These are phyloP conservation scores for Stenocarpella maydis DNA, from an alignment of 2,329 filamentous ascomycete genomes.

Conservation along the genomic window DNA sequence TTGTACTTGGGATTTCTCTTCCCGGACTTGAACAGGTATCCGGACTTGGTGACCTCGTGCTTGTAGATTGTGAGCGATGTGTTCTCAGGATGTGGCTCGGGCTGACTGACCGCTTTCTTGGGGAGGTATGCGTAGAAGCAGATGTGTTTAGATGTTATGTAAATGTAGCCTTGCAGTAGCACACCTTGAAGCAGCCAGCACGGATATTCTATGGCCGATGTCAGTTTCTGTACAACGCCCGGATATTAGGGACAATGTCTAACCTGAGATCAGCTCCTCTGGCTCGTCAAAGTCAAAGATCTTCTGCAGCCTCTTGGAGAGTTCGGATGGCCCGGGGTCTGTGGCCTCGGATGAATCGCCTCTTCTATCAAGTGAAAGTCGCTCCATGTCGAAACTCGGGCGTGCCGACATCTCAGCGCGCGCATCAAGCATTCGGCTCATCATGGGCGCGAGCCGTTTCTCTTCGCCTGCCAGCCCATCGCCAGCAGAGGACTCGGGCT, in stretches of 20 bases:
- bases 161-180: conserved; percentile 92
- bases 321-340: conserved; percentile 58
- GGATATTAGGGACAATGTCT: neutral
- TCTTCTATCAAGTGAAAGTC: conserved; percentile 51
- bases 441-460: conserved; percentile 70
- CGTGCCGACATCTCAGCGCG: conserved; percentile 68
- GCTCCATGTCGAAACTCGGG: conserved; percentile 65
- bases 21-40: conserved; percentile 87
- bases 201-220: conserved; percentile 73
- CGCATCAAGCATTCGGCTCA: conserved; percentile 81
- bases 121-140: conserved; percentile 98
- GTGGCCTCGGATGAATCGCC: conserved; percentile 43
- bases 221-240: conserved; percentile 33
- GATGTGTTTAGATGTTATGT: conserved; percentile 90
- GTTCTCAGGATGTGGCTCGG: conserved; percentile 4
- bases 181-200: conserved; percentile 95
- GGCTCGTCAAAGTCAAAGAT: conserved; percentile 85
- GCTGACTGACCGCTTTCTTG: conserved; percentile 77
- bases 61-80: conserved; percentile 45
- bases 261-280: conserved; percentile 84
- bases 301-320: conserved; percentile 78
- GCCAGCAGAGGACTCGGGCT: conserved; percentile 39
- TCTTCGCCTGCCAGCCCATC: conserved; percentile 42
- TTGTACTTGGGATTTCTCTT: conserved; percentile 87
- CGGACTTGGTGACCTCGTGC: conserved; percentile 82